These are phyloP conservation scores for Lactarius sp. DNA, from an alignment of 768 basidiomycete genomes.

Conservation along the genomic window DNA sequence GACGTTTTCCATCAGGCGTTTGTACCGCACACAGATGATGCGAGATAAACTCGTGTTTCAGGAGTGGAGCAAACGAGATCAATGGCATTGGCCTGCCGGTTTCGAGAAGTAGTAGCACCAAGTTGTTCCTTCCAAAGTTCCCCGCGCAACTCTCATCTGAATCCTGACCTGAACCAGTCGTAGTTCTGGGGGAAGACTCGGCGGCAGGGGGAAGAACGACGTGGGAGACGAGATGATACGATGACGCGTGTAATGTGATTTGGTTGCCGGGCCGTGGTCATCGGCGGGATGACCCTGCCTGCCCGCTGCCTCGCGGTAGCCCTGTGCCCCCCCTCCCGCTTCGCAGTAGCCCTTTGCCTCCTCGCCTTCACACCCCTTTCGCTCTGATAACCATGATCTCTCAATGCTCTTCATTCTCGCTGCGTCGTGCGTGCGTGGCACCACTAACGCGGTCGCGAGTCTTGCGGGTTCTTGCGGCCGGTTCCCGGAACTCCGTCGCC, in stretches of 20 bases:
- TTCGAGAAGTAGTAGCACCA: neutral
- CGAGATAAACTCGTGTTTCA: neutral
- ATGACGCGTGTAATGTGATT: neutral
- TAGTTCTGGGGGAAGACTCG: neutral
- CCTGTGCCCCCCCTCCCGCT: neutral
- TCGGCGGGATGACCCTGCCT: neutral
- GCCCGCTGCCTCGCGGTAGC: slow-evolving; percentile 17
- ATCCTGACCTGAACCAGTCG: neutral
- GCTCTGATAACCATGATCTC: slow-evolving; percentile 7
- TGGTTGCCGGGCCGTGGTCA: slow-evolving; percentile 9
- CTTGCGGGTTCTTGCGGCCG: neutral
- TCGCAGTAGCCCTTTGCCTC: slow-evolving; percentile 6
- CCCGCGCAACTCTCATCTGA: neutral
- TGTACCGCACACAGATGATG: neutral
- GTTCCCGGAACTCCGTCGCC: neutral
- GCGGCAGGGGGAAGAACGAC: neutral
- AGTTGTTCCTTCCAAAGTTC: neutral
- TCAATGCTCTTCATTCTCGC: neutral
- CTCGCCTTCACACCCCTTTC: neutral
- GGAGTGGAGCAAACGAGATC: neutral
- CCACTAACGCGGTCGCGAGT: neutral
- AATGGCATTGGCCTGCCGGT: neutral
- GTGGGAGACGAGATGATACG: neutral
- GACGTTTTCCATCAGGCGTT: neutral
- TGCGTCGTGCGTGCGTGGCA: neutral